These are phyloP conservation scores for Peltaster fructicola DNA, from an alignment of 2,329 filamentous ascomycete species.

Conservation along the genomic window DNA sequence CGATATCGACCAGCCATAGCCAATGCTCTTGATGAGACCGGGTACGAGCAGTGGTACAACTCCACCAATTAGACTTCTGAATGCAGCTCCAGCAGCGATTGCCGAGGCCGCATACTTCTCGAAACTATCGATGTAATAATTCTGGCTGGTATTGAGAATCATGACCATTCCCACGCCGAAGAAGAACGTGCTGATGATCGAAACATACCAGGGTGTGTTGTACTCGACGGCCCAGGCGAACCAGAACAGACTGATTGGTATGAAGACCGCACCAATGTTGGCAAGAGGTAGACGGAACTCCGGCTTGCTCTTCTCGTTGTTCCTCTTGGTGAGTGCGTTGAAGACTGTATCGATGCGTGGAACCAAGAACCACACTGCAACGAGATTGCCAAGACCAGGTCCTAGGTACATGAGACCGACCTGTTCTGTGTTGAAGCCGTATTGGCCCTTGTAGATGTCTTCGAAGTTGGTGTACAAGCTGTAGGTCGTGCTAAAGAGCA, in stretches of 20 bases:
- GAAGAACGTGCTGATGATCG: slow-evolving; percentile 27
- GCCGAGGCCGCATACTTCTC: slow-evolving; percentile 33
- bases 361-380: slow-evolving; percentile 29
- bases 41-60: slow-evolving; percentile 30
- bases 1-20: slow-evolving; percentile 33
- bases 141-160: slow-evolving; percentile 35
- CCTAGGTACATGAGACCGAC: slow-evolving; percentile 29
- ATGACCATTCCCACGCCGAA: slow-evolving; percentile 36
- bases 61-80: slow-evolving; percentile 29
- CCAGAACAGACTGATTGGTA: slow-evolving; percentile 27
- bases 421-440: slow-evolving; percentile 29
- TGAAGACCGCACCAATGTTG: slow-evolving; percentile 27
- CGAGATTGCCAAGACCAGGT: slow-evolving; percentile 26
- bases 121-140: slow-evolving; percentile 37
- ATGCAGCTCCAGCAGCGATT: slow-evolving; percentile 32
- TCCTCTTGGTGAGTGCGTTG: slow-evolving; percentile 24
- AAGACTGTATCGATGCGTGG: slow-evolving; percentile 31
- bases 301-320: slow-evolving; percentile 23
- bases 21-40: slow-evolving; percentile 24
- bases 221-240: slow-evolving; percentile 27
- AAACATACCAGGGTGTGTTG: slow-evolving; percentile 24
- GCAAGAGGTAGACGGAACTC: slow-evolving; percentile 29
- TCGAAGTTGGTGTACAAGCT: slow-evolving; percentile 32
- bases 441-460: slow-evolving; percentile 25
- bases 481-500: slow-evolving; percentile 31